Conservation (phyloP, 1,139 yeast species). For the Kazachstania sp. region DNA sequence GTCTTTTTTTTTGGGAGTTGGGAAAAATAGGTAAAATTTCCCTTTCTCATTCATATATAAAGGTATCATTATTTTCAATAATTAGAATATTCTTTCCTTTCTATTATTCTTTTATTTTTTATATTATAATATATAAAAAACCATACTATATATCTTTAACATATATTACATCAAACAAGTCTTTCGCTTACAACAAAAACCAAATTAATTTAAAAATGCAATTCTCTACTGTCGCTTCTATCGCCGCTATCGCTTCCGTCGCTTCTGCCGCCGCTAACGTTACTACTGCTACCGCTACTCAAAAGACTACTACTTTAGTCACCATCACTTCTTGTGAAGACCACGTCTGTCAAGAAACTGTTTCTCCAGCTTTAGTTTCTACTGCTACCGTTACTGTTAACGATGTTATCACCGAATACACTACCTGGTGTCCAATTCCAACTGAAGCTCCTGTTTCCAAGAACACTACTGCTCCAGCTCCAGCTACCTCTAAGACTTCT, state of each 20-base stretch:
- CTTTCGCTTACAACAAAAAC: conserved; percentile 1
- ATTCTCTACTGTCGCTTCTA: conserved; percentile 30
- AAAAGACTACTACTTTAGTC: conserved; percentile 33
- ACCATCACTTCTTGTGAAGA: conserved; percentile 43
- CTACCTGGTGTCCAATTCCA: conserved; percentile 32
- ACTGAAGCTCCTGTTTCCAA: conserved; percentile 17
- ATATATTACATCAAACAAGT: conserved; percentile 1
- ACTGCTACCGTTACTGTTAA: conserved; percentile 31
- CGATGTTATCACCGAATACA: conserved; percentile 30
- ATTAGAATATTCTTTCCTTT: background rate
- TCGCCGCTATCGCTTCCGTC: conserved; percentile 30
- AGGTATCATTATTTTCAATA: background rate
- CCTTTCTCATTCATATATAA: conserved; percentile 1
- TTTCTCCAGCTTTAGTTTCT: conserved; percentile 30
- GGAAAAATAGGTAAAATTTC: background rate
- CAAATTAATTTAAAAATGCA: conserved; percentile 18
- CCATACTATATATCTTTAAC: background rate
- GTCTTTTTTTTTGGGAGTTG: background rate
- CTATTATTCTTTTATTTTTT: background rate
- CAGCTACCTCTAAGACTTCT: conserved; percentile 6
- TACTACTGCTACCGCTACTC: conserved; percentile 29
- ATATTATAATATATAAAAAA: background rate
- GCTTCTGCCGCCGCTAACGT: conserved; percentile 30
- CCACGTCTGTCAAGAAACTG: conserved; percentile 28
- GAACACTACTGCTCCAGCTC: conserved; percentile 18